Evolutionary conservation across 148 eudicot species (phyloP).

Genomic region (Spergularia marina): DNA sequence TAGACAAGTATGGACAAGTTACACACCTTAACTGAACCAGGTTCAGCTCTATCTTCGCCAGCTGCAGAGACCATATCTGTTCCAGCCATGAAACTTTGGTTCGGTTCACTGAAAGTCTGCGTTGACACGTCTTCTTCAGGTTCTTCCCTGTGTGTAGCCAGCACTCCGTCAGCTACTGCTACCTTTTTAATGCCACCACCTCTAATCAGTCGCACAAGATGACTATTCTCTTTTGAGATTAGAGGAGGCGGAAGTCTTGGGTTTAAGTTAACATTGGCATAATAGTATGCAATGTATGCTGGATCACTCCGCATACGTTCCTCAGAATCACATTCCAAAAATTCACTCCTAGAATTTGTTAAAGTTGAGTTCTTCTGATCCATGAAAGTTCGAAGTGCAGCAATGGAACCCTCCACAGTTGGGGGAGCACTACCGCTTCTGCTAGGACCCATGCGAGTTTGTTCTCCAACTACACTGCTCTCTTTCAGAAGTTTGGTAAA

Average conservation of each 20-base stretch:
- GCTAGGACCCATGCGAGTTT: constrained; percentile 23
- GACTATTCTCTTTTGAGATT: constrained; percentile 49
- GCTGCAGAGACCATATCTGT: constrained; percentile 8
- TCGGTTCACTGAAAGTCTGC: constrained; percentile 18
- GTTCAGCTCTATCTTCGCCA: constrained; percentile 11
- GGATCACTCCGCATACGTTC: constrained; percentile 57
- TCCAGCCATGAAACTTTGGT: background rate
- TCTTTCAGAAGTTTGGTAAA: constrained; percentile 21
- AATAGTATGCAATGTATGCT: constrained; percentile 49
- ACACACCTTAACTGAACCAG: constrained; percentile 32
- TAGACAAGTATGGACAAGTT: background rate
- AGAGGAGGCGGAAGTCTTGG: constrained; percentile 74
- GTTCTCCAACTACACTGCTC: constrained; percentile 19
- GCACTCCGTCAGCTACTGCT: constrained; percentile 19
- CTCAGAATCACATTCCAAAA: constrained; percentile 34
- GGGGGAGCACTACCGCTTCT: constrained; percentile 55
- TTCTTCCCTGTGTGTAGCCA: constrained; percentile 38
- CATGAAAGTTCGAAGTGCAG: constrained; percentile 32
- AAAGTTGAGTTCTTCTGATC: constrained; percentile 26
- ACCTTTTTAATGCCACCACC: constrained; percentile 19
- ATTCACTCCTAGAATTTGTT: constrained; percentile 15
- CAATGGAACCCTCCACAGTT: constrained; percentile 35
- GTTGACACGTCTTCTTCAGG: constrained; percentile 26
- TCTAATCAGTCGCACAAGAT: constrained; percentile 29
- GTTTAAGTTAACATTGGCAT: constrained; percentile 54